Percentiles rank a stretch among this genome's conserved stretches.
Conservation (phyloP, 2,329 filamentous ascomycete genomes). For the Cladosporium sp. region DNA sequence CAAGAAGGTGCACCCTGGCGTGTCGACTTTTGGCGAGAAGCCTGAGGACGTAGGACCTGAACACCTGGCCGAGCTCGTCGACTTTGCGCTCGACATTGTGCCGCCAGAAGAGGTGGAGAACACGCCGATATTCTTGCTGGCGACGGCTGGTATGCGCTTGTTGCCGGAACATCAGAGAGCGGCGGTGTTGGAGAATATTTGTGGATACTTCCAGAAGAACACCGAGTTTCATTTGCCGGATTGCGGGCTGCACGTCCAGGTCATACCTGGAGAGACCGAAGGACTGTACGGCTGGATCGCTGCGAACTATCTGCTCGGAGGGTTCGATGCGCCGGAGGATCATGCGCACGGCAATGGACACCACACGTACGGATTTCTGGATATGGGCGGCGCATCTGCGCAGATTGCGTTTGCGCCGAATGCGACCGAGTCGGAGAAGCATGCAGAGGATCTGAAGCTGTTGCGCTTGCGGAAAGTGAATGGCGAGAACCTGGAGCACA, state of each 20-base stretch:
- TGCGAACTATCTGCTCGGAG: constrained; percentile 89
- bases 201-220: constrained; percentile 73
- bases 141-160: constrained; percentile 91
- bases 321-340: constrained; percentile 74
- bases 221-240: constrained; percentile 86
- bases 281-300: constrained; percentile 97
- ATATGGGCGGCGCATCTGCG: constrained; percentile 97
- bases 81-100: constrained; percentile 78
- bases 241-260: constrained; percentile 84
- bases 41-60: constrained; percentile 76
- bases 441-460: constrained; percentile 84
- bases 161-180: constrained; percentile 72
- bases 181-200: constrained; percentile 73
- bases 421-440: constrained; percentile 81
- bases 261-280: constrained; percentile 94
- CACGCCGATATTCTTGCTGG: constrained; percentile 92
- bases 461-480: constrained; percentile 81
- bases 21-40: constrained; percentile 83
- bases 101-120: constrained; percentile 73
- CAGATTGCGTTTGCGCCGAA: constrained; percentile 98
- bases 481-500: constrained; percentile 75
- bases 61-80: constrained; percentile 75
- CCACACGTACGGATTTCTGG: constrained; percentile 93
- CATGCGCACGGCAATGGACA: constrained; percentile 84
- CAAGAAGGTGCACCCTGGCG: constrained; percentile 88